phyloP scores from a whole-genome alignment of 495 filamentous ascomycete species.

The Thermochaetoides thermophila region DNA sequence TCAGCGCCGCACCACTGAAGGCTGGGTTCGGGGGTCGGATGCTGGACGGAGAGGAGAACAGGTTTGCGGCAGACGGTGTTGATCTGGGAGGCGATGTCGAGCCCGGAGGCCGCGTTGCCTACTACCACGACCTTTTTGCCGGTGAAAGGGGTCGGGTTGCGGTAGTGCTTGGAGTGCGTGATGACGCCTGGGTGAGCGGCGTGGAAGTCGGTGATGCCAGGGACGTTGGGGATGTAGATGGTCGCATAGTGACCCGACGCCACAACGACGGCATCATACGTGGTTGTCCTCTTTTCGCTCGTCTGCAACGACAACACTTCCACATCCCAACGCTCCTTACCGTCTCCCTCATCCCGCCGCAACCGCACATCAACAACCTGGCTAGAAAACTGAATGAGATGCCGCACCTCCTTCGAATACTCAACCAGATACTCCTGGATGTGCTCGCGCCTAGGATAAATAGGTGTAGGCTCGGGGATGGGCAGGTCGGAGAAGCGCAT shows the following conservation, averaged over 20 bases:
- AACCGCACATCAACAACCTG: constrained; percentile 25
- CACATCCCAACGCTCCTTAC: constrained; percentile 34
- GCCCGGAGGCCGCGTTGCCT: constrained; percentile 62
- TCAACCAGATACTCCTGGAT: constrained; percentile 60
- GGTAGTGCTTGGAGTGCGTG: constrained; percentile 70
- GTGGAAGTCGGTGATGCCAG: constrained; percentile 34
- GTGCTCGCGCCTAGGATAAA: constrained; percentile 55
- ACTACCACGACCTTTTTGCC: constrained; percentile 48
- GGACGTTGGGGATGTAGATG: constrained; percentile 48
- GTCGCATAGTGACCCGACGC: constrained; percentile 69
- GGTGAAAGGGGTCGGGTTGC: constrained; percentile 42
- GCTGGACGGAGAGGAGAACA: constrained; percentile 29
- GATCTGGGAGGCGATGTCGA: constrained; percentile 72
- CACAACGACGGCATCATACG: constrained; percentile 73
- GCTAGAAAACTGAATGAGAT: constrained; percentile 28
- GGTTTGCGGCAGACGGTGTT: constrained; percentile 26
- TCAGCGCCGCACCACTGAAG: constrained; percentile 18
- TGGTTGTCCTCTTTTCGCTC: constrained; percentile 23
- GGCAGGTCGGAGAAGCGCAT: constrained; percentile 66
- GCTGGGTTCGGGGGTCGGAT: constrained; percentile 15
- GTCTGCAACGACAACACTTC: constrained; percentile 32
- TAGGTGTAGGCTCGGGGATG: constrained; percentile 43
- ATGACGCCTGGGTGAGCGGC: constrained; percentile 45
- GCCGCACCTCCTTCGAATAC: constrained; percentile 52
- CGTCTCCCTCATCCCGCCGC: constrained; percentile 5